Evolutionary conservation across 108 stramenopile species (phyloP).

Genomic region (Discostella stelligeroides): DNA sequence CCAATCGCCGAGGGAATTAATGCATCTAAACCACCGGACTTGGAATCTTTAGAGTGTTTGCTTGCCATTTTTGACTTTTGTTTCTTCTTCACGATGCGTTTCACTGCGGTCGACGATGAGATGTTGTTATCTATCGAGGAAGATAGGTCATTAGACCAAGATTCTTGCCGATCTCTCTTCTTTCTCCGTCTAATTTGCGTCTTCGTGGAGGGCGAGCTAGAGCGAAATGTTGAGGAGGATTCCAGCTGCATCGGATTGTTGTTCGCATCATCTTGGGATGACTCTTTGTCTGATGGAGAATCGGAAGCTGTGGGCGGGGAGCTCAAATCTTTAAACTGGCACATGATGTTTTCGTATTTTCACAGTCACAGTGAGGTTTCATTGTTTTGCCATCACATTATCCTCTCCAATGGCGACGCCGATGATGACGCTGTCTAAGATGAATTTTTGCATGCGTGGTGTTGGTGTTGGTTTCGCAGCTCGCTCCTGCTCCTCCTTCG

Average conservation of each 20-base stretch:
- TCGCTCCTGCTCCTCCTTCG: too few relatives aligned
- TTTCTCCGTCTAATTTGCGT: conserved; percentile 8
- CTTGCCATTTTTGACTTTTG: conserved; percentile 43
- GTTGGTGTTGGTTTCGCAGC: too few relatives aligned
- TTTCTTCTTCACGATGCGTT: conserved; percentile 46
- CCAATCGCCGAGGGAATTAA: conserved; percentile 76
- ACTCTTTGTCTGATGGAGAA: neutral
- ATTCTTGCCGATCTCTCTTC: conserved; percentile 28
- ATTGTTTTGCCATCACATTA: neutral
- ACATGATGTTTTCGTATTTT: neutral
- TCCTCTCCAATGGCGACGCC: too few relatives aligned
- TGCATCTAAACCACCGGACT: conserved; percentile 76
- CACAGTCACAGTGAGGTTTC: too few relatives aligned
- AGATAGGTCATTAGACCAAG: conserved; percentile 27
- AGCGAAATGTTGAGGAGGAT: neutral
- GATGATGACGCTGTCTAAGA: too few relatives aligned
- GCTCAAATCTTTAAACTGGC: neutral
- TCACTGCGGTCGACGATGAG: conserved; percentile 1
- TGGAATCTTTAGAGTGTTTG: conserved; percentile 52
- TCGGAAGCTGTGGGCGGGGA: neutral
- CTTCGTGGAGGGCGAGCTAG: too few relatives aligned
- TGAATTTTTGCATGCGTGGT: too few relatives aligned
- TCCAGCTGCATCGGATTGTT: neutral
- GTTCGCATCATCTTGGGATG: neutral
- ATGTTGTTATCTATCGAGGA: neutral